phyloP scores from a whole-genome alignment of 2,329 filamentous ascomycete genomes.

The Botrytis elliptica region DNA sequence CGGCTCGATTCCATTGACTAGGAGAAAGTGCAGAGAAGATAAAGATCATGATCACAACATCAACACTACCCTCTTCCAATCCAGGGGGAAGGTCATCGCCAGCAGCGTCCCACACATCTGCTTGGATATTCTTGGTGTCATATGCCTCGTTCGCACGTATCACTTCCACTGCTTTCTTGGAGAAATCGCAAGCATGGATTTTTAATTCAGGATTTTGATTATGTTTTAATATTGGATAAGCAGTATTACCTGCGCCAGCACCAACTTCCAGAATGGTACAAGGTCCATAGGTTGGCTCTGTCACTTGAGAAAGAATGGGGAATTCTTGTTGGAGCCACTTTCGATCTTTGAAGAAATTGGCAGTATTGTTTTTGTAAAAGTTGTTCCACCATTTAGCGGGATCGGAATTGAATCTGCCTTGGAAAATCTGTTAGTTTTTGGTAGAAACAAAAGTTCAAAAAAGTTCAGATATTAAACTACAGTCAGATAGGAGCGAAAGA shows the following conservation, averaged over 20 bases:
- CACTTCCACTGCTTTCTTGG: slow-evolving; percentile 88
- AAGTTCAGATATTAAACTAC: slow-evolving; percentile 30
- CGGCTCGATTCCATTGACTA: slow-evolving; percentile 76
- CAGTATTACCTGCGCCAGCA: slow-evolving; percentile 93
- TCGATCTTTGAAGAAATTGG: slow-evolving; percentile 98
- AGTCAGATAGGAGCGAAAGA: slow-evolving; percentile 77
- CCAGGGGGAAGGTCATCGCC: slow-evolving; percentile 71
- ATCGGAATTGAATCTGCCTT: slow-evolving; percentile 79
- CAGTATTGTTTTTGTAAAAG: slow-evolving; percentile 97
- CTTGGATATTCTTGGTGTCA: slow-evolving; percentile 68
- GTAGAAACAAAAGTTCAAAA: slow-evolving; percentile 19
- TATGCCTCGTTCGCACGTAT: slow-evolving; percentile 82
- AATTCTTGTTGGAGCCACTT: slow-evolving; percentile 98
- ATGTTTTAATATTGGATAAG: slow-evolving; percentile 81
- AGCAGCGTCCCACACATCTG: slow-evolving; percentile 93
- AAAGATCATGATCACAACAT: slow-evolving; percentile 93
- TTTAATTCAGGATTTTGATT: slow-evolving; percentile 81
- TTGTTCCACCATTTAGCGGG: slow-evolving; percentile 97
- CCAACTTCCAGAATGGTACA: slow-evolving; percentile 83
- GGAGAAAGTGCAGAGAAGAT: slow-evolving; percentile 93
- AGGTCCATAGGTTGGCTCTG: slow-evolving; percentile 65
- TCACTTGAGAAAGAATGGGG: slow-evolving; percentile 77
- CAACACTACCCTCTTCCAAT: slow-evolving; percentile 74
- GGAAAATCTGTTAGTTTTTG: slow-evolving; percentile 44
- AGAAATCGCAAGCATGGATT: slow-evolving; percentile 95